Percentiles rank a stretch among this genome's conserved stretches.
phyloP scores from a whole-genome alignment of 2,329 filamentous ascomycete genomes.

The Colletotrichum costaricense region DNA sequence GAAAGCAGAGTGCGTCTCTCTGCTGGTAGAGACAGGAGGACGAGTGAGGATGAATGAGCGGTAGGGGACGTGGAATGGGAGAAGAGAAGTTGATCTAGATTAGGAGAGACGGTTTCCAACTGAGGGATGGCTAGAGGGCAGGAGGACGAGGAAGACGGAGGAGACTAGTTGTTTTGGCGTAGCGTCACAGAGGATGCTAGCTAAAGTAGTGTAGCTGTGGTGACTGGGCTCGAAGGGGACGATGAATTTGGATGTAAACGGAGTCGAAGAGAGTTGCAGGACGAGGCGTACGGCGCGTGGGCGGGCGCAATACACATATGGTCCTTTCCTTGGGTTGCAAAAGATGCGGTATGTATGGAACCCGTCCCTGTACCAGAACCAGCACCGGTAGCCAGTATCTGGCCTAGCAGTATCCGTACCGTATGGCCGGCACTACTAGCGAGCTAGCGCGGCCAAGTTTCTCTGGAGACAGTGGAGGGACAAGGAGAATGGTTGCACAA shows the following conservation, averaged over 20 bases:
- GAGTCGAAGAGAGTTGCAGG: constrained; percentile 8
- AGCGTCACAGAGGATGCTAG: constrained; percentile 14
- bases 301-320: constrained; percentile 11
- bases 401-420: constrained; percentile 24
- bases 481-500: constrained; percentile 31
- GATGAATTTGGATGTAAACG: constrained; percentile 19
- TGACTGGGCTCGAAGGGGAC: constrained; percentile 9
- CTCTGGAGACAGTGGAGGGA: constrained; percentile 22
- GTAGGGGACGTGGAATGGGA: not conserved
- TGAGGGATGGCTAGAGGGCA: constrained; percentile 12
- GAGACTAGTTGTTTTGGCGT: constrained; percentile 7
- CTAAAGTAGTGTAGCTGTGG: constrained; percentile 15
- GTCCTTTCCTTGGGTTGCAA: not conserved
- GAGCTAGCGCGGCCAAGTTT: constrained; percentile 20
- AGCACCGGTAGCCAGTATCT: constrained; percentile 16
- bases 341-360: constrained; percentile 20
- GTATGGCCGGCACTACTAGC: constrained; percentile 23
- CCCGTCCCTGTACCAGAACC: constrained; percentile 3
- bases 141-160: not conserved
- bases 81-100: constrained; percentile 3
- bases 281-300: not conserved
- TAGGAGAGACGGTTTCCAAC: constrained; percentile 4
- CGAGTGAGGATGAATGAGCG: not conserved
- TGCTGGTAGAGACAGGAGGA: not conserved
- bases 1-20: not conserved